Evolutionary conservation across 164 flowering plant genomes (phyloP).

Genomic region (Santalum album): DNA sequence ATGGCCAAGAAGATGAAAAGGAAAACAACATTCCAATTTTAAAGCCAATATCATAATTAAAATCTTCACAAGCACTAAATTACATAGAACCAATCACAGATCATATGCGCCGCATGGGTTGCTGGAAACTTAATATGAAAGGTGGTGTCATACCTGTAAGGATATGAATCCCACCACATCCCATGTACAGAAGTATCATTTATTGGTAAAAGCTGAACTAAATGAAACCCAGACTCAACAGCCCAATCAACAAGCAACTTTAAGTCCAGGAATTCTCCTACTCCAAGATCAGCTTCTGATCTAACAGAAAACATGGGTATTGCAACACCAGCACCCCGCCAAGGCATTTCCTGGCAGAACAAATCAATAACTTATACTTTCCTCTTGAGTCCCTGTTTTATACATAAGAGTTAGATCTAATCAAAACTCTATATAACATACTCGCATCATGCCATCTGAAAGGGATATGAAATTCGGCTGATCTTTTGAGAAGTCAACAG

Average conservation of each 20-base stretch:
- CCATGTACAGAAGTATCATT: slow-evolving; percentile 92
- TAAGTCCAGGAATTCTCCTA: slow-evolving; percentile 96
- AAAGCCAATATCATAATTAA: not conserved
- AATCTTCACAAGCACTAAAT: not conserved
- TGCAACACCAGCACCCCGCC: slow-evolving; percentile 97
- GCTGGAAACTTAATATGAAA: not conserved
- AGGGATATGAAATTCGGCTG: slow-evolving; percentile 46
- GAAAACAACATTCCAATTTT: not conserved
- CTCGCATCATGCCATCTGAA: slow-evolving; percentile 85
- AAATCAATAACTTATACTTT: not conserved
- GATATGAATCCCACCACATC: slow-evolving; percentile 99
- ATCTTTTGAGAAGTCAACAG: slow-evolving; percentile 32
- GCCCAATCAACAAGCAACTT: slow-evolving; percentile 93
- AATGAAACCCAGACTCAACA: slow-evolving; percentile 81
- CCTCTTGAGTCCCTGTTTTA: not conserved
- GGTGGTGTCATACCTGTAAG: slow-evolving; percentile 63
- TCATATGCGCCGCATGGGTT: not conserved
- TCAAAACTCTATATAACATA: slow-evolving; percentile 20
- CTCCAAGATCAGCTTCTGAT: slow-evolving; percentile 89
- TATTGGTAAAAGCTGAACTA: slow-evolving; percentile 94
- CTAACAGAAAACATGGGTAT: slow-evolving; percentile 90
- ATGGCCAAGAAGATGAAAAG: slow-evolving; percentile 7
- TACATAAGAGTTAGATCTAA: not conserved
- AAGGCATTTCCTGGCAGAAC: slow-evolving; percentile 65
- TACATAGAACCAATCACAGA: not conserved